A percentile compares a stretch with the other conserved stretches of the same genome.
Conservation (phyloP, 1,284 basidiomycete genomes). For the Leccinum huronense region DNA sequence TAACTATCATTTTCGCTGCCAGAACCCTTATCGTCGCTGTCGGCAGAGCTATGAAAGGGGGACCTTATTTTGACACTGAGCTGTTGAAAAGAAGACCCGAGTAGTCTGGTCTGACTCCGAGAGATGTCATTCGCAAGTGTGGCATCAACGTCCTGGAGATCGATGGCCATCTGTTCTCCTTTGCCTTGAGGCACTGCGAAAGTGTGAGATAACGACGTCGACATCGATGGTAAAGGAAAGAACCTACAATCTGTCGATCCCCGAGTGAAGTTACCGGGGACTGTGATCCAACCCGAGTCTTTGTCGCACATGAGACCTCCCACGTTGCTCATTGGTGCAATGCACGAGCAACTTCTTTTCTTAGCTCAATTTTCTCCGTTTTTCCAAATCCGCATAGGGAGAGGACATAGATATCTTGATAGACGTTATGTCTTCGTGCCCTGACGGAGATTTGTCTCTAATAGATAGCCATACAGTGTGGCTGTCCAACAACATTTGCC, state of each 20-base stretch:
- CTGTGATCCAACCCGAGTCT: conserved; percentile 98
- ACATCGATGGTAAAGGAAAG: not conserved
- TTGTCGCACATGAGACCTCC: conserved; percentile 98
- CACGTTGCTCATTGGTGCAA: conserved; percentile 95
- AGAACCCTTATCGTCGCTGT: conserved; percentile 27
- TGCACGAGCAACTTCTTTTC: conserved; percentile 91
- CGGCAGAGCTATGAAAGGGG: conserved; percentile 31
- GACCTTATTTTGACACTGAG: conserved; percentile 37
- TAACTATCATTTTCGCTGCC: conserved; percentile 7
- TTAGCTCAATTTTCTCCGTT: conserved; percentile 89
- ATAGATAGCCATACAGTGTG: conserved; percentile 93
- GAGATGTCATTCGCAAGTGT: conserved; percentile 87
- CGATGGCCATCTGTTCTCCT: conserved; percentile 97
- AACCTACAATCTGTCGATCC: conserved; percentile 58
- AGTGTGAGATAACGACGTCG: not conserved
- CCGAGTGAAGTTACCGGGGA: conserved; percentile 89
- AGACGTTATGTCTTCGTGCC: conserved; percentile 73
- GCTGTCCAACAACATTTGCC: conserved; percentile 90
- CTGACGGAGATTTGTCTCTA: conserved; percentile 83
- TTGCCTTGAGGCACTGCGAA: conserved; percentile 68
- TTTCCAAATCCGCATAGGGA: conserved; percentile 91
- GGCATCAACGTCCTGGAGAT: conserved; percentile 81
- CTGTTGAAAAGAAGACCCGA: conserved; percentile 74
- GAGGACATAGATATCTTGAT: conserved; percentile 90
- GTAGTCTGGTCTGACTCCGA: conserved; percentile 81